Evolutionary conservation across 2,329 filamentous ascomycete genomes (phyloP).

Genomic region (Pestalotiopsis sp.): DNA sequence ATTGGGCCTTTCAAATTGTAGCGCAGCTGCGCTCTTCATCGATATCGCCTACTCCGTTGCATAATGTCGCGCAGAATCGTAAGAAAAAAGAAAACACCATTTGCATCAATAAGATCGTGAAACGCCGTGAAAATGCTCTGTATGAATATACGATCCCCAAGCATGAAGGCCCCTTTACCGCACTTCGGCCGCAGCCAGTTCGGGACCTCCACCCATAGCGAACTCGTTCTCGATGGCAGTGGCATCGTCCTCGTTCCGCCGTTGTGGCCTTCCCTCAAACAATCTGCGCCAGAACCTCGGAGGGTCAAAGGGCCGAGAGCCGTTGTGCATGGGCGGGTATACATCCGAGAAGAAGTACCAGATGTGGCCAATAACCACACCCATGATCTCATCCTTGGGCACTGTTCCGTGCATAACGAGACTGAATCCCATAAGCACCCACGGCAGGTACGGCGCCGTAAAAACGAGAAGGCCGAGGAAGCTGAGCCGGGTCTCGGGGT

Average conservation of each 20-base stretch:
- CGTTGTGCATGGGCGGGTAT: slow-evolving; percentile 87
- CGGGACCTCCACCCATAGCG: slow-evolving; percentile 54
- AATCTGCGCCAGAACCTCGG: slow-evolving; percentile 87
- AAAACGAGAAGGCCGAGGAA: slow-evolving; percentile 90
- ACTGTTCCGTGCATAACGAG: slow-evolving; percentile 86
- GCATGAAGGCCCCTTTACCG: slow-evolving; percentile 21
- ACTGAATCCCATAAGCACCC: slow-evolving; percentile 93
- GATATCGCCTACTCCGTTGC: neutral
- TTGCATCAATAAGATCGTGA: neutral
- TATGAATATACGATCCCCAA: neutral
- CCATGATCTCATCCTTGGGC: slow-evolving; percentile 95
- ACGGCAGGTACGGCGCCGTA: slow-evolving; percentile 90
- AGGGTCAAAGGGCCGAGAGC: slow-evolving; percentile 83
- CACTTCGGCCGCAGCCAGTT: slow-evolving; percentile 60
- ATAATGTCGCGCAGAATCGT: neutral
- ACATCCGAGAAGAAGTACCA: slow-evolving; percentile 99
- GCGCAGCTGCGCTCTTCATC: neutral
- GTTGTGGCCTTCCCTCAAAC: slow-evolving; percentile 63
- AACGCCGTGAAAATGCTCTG: neutral
- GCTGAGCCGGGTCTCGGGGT: slow-evolving; percentile 87
- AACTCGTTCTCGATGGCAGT: slow-evolving; percentile 65
- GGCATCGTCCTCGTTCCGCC: slow-evolving; percentile 46
- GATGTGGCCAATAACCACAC: slow-evolving; percentile 90
- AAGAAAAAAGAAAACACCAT: neutral
- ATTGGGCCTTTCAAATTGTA: neutral